A percentile compares a stretch with the other conserved stretches of the same genome.
These are phyloP conservation scores for Trichoderma endophyticum DNA, from an alignment of 2,329 filamentous ascomycete species.

Conservation along the genomic window DNA sequence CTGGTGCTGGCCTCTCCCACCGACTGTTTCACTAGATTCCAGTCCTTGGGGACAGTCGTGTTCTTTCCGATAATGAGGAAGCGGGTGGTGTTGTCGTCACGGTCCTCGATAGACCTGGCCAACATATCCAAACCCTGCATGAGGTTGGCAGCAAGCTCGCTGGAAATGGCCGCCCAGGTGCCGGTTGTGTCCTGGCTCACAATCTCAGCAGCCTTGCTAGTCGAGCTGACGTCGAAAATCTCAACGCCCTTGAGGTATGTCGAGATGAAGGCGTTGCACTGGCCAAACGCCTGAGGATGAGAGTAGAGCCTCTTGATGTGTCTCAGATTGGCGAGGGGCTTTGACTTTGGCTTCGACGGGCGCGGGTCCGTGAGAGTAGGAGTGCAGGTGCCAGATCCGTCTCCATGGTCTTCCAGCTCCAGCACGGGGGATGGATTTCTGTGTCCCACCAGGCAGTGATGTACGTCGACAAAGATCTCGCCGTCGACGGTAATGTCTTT, in stretches of 20 bases:
- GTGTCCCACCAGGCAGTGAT: slow-evolving; percentile 77
- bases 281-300: slow-evolving; percentile 93
- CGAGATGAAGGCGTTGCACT: slow-evolving; percentile 75
- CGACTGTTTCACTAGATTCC: slow-evolving; percentile 28
- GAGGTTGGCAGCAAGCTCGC: slow-evolving; percentile 66
- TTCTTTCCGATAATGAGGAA: slow-evolving; percentile 64
- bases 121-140: slow-evolving; percentile 68
- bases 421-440: slow-evolving; percentile 28
- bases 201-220: slow-evolving; percentile 78
- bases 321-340: slow-evolving; percentile 50
- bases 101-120: slow-evolving; percentile 67
- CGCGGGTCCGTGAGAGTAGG: slow-evolving; percentile 47
- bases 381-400: slow-evolving; percentile 46
- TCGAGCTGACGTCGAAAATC: slow-evolving; percentile 78
- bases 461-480: slow-evolving; percentile 82
- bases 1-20: slow-evolving; percentile 48
- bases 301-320: slow-evolving; percentile 78
- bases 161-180: slow-evolving; percentile 73
- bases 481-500: slow-evolving; percentile 71
- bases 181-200: slow-evolving; percentile 58
- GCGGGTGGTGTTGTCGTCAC: slow-evolving; percentile 71
- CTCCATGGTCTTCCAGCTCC: slow-evolving; percentile 30
- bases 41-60: slow-evolving; percentile 26
- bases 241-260: slow-evolving; percentile 70
- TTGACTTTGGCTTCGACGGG: slow-evolving; percentile 43